Conservation (phyloP, 805 yeast genomes). For the Middelhovenomyces tepae region DNA sequence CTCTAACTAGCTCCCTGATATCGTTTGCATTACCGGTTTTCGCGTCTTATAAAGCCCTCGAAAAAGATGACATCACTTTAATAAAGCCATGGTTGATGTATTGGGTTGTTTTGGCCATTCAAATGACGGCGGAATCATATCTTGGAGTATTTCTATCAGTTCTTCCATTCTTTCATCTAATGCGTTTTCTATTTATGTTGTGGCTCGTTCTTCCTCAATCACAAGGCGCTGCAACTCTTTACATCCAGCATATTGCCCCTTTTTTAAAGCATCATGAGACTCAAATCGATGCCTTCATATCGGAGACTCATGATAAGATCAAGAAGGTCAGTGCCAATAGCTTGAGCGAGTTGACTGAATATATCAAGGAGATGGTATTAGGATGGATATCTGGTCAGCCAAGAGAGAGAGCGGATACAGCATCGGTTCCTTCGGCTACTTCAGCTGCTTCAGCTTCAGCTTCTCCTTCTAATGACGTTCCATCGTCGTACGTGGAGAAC, state of each 20-base stretch:
- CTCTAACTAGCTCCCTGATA: slow-evolving; percentile 21
- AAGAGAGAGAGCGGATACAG: too few species aligned
- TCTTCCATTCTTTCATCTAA: slow-evolving; percentile 48
- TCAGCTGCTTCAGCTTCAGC: neutral
- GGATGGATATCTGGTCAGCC: too few species aligned
- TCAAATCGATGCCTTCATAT: slow-evolving; percentile 25
- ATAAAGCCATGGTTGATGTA: slow-evolving; percentile 44
- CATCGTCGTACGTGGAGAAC: too few species aligned
- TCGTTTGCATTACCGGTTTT: slow-evolving; percentile 49
- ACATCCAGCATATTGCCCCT: slow-evolving; percentile 32
- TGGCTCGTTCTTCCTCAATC: slow-evolving; percentile 56
- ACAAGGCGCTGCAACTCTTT: slow-evolving; percentile 37
- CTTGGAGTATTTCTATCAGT: slow-evolving; percentile 37
- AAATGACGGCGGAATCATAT: slow-evolving; percentile 33
- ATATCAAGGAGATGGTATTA: slow-evolving; percentile 8
- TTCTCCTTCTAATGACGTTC: neutral
- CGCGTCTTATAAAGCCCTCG: slow-evolving; percentile 53
- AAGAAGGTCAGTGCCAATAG: slow-evolving; percentile 15
- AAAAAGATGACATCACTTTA: slow-evolving; percentile 31
- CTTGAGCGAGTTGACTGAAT: slow-evolving; percentile 8
- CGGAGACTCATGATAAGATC: slow-evolving; percentile 12
- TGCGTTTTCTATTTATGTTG: slow-evolving; percentile 39
- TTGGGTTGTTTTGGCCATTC: slow-evolving; percentile 55
- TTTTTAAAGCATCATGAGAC: slow-evolving; percentile 30
- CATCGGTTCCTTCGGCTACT: too few species aligned